Percentiles rank a stretch among this genome's conserved stretches.
Conservation (phyloP, 2,329 filamentous ascomycete genomes). For the Chrysoporthe austroafricana region DNA sequence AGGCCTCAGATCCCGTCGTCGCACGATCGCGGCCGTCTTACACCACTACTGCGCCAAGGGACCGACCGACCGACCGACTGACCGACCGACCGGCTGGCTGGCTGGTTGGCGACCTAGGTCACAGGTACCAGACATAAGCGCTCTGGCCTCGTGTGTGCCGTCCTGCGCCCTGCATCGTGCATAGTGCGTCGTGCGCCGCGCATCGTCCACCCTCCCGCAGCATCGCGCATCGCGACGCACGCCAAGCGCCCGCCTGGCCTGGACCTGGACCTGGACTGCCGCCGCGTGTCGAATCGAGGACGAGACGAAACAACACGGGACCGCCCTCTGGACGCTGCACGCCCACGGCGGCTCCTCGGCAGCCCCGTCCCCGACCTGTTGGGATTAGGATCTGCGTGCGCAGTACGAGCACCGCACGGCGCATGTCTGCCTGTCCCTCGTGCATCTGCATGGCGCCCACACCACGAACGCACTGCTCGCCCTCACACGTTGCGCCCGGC, state of each 20-base stretch:
- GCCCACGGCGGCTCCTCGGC: not conserved
- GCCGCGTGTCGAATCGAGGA: not conserved
- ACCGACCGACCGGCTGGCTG: no score
- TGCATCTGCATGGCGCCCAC: not conserved
- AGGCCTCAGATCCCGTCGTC: not conserved
- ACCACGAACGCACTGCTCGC: not conserved
- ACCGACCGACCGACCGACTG: no score
- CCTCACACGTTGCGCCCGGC: not conserved
- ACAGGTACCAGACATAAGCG: not conserved
- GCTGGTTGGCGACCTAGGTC: no score
- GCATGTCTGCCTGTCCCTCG: not conserved
- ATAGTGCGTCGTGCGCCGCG: not conserved
- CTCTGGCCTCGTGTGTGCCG: not conserved
- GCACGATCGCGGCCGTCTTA: not conserved
- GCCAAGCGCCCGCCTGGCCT: not conserved
- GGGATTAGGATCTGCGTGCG: no score
- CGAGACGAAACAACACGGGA: constrained; percentile 5
- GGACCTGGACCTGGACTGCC: not conserved
- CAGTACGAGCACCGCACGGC: not conserved
- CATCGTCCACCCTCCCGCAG: not conserved
- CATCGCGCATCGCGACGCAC: not conserved
- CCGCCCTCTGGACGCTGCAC: not conserved
- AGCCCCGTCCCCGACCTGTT: not conserved
- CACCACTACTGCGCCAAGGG: no score
- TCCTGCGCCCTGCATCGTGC: not conserved